Base-by-base conservation (phyloP, 164 flowering plant species). In the Vitis labrusca region DNA sequence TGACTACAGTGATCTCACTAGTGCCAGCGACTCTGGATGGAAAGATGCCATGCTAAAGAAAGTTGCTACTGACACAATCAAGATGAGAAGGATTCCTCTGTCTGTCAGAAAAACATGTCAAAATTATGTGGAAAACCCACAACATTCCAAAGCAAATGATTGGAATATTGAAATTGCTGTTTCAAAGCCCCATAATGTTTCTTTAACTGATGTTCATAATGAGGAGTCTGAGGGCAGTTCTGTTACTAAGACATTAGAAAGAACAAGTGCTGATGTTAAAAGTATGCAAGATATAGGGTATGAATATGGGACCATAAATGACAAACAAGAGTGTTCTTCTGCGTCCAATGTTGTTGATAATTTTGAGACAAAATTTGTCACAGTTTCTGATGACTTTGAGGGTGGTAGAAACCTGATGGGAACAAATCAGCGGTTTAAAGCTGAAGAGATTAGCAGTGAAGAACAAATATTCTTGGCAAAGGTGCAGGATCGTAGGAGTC, bases 201-300 rank as follows among this genome's bases (percentile, higher is more conserved):
- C 79, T 71, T 62, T 68, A 29, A 72, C 68, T 61, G 84, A 87
- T 47, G 51, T 65, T 48, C 77, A 72, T 23, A 76, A 79, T 78
- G 92, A 87, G 73, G 98, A 86, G 82, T 88, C 93, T 62, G 90
- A 87, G 75, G 78, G 85, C 59, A 86, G 94, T 78, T 86, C 82
- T 74, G 73, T 79, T 50, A 84, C 86, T 19, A 91, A 86, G 76
- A 77, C 78, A 50, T 66, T 76, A 56, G 89, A 81, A 69, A 77
- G 79, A 70, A 62, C 67, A 66, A 80, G 73, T 16, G 56, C 74
- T 57, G 84, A 78, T 73, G 68, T 64, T 54, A 73, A 74, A 50
- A 78, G 78, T 50, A 54, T 27, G 16, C 88, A 71, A 56, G 81
- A 82, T 62, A 61, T 65, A 44, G 76, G 76, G 11, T 82, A 76